phyloP scores from a whole-genome alignment of 2,329 filamentous ascomycete species.

The Cercospora sesami region DNA sequence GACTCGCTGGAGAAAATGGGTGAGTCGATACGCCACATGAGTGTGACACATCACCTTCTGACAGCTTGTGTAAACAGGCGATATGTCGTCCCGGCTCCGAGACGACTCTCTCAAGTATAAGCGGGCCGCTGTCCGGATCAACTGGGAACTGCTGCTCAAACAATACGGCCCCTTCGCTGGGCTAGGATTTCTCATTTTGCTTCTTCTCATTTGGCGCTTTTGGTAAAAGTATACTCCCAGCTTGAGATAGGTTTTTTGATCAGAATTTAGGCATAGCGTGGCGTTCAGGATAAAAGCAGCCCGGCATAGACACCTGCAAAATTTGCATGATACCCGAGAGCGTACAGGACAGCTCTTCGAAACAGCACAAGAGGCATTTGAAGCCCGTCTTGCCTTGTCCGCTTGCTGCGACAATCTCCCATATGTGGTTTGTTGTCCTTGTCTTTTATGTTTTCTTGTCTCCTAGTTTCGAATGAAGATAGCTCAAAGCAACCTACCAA shows the following conservation, averaged over 20 bases:
- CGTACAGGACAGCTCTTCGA: conserved; percentile 19
- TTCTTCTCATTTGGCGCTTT: conserved; percentile 92
- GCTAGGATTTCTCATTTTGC: conserved; percentile 75
- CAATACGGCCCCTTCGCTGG: conserved; percentile 91
- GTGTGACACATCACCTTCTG: background rate
- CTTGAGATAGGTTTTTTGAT: conserved; percentile 11
- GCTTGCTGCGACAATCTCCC: background rate
- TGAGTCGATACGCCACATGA: conserved; percentile 6
- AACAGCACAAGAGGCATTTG: conserved; percentile 8
- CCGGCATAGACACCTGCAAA: conserved; percentile 22
- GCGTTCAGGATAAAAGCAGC: conserved; percentile 26
- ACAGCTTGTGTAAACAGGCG: conserved; percentile 19
- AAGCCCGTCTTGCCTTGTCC: background rate
- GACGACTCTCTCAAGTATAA: conserved; percentile 96
- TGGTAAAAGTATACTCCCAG: conserved; percentile 56
- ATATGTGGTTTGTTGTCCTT: background rate
- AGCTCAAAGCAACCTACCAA: conserved; percentile 16
- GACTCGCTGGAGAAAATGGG: conserved; percentile 97
- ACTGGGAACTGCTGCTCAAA: conserved; percentile 95
- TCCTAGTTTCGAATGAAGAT: conserved; percentile 5
- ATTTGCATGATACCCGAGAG: conserved; percentile 32
- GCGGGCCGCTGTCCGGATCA: conserved; percentile 89
- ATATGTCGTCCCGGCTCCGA: conserved; percentile 62
- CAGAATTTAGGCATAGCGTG: conserved; percentile 28
- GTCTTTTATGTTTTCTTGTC: conserved; percentile 1